A percentile compares a stretch with the other conserved stretches of the same genome.
Evolutionary conservation across 352 stramenopile genomes (phyloP).

Genomic region (Pythium scleroteichum): DNA sequence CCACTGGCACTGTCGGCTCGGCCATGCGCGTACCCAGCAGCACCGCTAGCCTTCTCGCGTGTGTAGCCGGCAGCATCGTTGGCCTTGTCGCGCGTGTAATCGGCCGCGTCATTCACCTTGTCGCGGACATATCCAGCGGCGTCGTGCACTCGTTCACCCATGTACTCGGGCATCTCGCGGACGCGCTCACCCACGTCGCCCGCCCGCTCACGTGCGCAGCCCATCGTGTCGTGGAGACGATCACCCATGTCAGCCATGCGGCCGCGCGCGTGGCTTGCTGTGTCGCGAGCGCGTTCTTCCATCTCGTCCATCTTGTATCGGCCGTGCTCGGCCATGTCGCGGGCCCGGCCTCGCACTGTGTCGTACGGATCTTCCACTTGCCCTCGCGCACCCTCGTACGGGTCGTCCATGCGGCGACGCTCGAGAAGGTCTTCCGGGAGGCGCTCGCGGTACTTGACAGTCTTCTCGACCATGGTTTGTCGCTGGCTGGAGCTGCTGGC

Average conservation of each 20-base stretch:
- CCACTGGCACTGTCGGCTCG: neutral
- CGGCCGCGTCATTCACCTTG: constrained; percentile 16
- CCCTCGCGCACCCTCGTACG: constrained; percentile 22
- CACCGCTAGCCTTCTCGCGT: constrained; percentile 9
- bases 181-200: constrained; percentile 27
- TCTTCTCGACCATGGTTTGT: constrained; percentile 17
- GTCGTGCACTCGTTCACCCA: constrained; percentile 28
- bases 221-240: constrained; percentile 23
- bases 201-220: constrained; percentile 31
- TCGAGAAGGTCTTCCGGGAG: constrained; percentile 24
- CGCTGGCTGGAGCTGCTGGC: neutral
- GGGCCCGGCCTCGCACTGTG: constrained; percentile 5
- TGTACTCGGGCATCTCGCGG: constrained; percentile 31
- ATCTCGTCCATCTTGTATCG: constrained; percentile 48
- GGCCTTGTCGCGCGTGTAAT: constrained; percentile 16
- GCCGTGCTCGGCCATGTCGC: constrained; percentile 37
- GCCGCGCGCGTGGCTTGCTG: constrained; percentile 31
- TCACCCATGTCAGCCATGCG: constrained; percentile 30
- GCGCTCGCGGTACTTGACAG: constrained; percentile 26
- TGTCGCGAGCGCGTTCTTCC: constrained; percentile 38
- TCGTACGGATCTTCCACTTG: constrained; percentile 30
- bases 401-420: constrained; percentile 20
- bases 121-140: constrained; percentile 28
- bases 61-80: constrained; percentile 6
- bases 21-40: constrained; percentile 5